Base-by-base conservation (phyloP, 2,329 filamentous ascomycete genomes). In the Acrodontium crateriforme region DNA sequence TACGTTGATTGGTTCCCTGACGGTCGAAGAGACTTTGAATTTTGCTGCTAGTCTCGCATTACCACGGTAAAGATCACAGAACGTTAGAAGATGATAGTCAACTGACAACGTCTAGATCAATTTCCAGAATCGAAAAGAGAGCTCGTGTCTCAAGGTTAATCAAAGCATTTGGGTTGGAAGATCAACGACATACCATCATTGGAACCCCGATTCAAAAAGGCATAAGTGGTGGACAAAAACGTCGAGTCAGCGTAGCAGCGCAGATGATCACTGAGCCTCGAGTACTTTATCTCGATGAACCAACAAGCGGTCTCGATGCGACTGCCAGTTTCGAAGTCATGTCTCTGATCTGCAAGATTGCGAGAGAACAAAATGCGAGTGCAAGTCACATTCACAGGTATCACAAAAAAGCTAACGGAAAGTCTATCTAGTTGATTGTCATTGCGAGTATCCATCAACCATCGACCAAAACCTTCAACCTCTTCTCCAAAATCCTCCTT, bases 361-460 rank as follows among this genome's bases (percentile, higher is more conserved):
- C 72, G 1, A 63, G 60, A 39, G 60, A 62, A 29, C 69, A 78
- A 43, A 74, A 74, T 27, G 72, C 75, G 42, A 33, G 62, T 32
- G n/a, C n/a, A n/a, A n/a, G n/a, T 12, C 15, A n/a, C 17, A 9
- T 13, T 5, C n/a, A 24, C 16, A 8, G n/a, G 9, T 3, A 4
- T 19, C 16, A 17, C 22, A 13, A 13, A 13, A 8, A 13, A 24
- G 22, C 12, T 24, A 8, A 7, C 8, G 22, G 22, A 24, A 24
- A 7, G 7, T 8, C 22, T 24, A 24, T 6, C 25, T 35, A 77
- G 70, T 61, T 85, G 30, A 69, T 85, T 31, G 69, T 85, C 11
- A 71, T 89, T 31, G 76, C 76, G 5, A 80, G 75, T 20, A 87
- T 89, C 31, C 82, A 89, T 43, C 81, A 89, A 44, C 82, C 81